These are phyloP conservation scores for Cymbopogon citratus DNA, from an alignment of 176 grass and related monocot genomes.

Conservation along the genomic window DNA sequence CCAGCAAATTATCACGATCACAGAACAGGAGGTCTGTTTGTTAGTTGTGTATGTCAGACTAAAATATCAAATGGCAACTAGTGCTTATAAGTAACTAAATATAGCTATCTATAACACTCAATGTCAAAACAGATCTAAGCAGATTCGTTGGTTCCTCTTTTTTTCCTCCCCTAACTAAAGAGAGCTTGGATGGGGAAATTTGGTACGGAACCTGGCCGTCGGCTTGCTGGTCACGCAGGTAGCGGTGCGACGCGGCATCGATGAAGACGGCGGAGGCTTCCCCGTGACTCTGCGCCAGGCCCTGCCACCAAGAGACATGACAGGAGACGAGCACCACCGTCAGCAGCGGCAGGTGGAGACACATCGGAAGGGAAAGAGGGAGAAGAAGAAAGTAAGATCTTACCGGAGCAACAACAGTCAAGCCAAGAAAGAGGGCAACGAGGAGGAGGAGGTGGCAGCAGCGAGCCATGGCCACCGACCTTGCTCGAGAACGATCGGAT, in stretches of 20 bases:
- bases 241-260: slow-evolving; percentile 35
- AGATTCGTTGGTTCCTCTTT: background rate
- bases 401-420: slow-evolving; percentile 27
- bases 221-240: slow-evolving; percentile 36
- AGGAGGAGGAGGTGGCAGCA: background rate
- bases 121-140: background rate
- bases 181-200: background rate
- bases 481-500: slow-evolving; percentile 24
- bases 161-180: background rate
- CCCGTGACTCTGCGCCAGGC: background rate
- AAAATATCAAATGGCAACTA: background rate
- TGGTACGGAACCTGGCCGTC: slow-evolving; percentile 15
- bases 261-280: slow-evolving; percentile 33
- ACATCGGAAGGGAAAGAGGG: background rate
- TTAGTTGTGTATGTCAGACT: background rate
- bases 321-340: background rate
- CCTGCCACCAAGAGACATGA: background rate
- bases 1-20: background rate
- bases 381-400: background rate
- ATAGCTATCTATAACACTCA: background rate
- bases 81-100: background rate
- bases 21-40: background rate
- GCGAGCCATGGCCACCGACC: slow-evolving; percentile 27
- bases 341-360: background rate
- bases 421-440: slow-evolving; percentile 10